phyloP scores from a whole-genome alignment of 352 stramenopile genomes.

The Pythium rhizo-oryzae region DNA sequence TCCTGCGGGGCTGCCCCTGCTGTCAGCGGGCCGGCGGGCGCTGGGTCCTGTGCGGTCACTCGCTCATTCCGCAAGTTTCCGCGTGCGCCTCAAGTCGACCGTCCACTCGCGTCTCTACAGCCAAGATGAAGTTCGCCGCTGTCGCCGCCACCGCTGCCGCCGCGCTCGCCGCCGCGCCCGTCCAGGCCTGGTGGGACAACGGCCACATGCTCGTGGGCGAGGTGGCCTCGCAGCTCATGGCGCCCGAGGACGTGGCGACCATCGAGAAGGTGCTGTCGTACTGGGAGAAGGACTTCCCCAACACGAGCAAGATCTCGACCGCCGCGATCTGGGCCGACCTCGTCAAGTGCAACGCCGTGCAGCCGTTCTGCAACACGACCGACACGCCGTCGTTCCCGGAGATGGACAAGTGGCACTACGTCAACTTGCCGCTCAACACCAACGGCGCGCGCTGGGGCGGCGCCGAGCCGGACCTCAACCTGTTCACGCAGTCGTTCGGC shows the following conservation, averaged over 20 bases:
- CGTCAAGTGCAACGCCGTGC: slow-evolving; percentile 32
- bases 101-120: background rate
- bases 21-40: background rate
- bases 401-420: slow-evolving; percentile 76
- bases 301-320: slow-evolving; percentile 35
- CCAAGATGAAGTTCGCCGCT: slow-evolving; percentile 12
- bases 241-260: slow-evolving; percentile 25
- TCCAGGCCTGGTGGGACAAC: slow-evolving; percentile 38
- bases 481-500: slow-evolving; percentile 58
- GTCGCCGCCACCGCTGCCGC: slow-evolving; percentile 8
- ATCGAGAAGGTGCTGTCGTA: slow-evolving; percentile 31
- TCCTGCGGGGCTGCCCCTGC: background rate
- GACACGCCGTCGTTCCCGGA: slow-evolving; percentile 42
- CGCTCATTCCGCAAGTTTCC: slow-evolving; percentile 20
- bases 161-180: slow-evolving; percentile 10
- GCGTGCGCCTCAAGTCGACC: slow-evolving; percentile 6
- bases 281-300: slow-evolving; percentile 35
- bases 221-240: slow-evolving; percentile 36
- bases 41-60: background rate
- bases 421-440: slow-evolving; percentile 64
- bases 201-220: slow-evolving; percentile 40
- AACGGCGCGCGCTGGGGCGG: slow-evolving; percentile 46
- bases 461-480: slow-evolving; percentile 43
- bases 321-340: slow-evolving; percentile 42
- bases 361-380: slow-evolving; percentile 20